phyloP scores from a whole-genome alignment of 2,329 filamentous ascomycete genomes.

The Claviceps capensis region DNA sequence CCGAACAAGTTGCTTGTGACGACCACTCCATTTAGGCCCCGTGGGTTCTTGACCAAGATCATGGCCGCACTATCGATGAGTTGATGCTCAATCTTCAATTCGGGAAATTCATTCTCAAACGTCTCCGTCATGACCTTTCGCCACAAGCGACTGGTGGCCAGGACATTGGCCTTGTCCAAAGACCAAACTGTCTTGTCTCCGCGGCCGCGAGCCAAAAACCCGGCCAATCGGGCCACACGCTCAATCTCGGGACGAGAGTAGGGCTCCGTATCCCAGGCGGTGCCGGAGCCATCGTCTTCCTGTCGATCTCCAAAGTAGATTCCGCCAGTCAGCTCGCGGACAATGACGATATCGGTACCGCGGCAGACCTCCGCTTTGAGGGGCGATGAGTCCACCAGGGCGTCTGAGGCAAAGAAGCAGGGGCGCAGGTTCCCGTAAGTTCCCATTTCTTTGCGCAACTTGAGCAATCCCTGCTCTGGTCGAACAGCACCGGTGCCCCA shows the following conservation, averaged over 20 bases:
- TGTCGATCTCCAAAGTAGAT: conserved; percentile 91
- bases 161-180: conserved; percentile 91
- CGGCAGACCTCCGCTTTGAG: conserved; percentile 76
- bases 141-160: conserved; percentile 83
- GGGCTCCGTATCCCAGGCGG: conserved; percentile 71
- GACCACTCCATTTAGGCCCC: conserved; percentile 71
- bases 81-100: conserved; percentile 73
- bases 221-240: conserved; percentile 71
- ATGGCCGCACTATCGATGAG: conserved; percentile 91
- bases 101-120: conserved; percentile 79
- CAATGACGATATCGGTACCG: conserved; percentile 82
- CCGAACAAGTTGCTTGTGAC: conserved; percentile 84
- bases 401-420: conserved; percentile 86
- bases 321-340: conserved; percentile 82
- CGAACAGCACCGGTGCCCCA: conserved; percentile 84
- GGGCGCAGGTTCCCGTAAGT: conserved; percentile 93
- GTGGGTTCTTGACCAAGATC: conserved; percentile 94
- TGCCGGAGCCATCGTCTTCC: conserved; percentile 32
- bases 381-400: conserved; percentile 71
- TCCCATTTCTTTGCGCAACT: conserved; percentile 81
- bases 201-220: conserved; percentile 62
- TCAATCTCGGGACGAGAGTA: conserved; percentile 80
- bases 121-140: conserved; percentile 73
- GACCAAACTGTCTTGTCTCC: conserved; percentile 57
- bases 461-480: conserved; percentile 83